Base-by-base conservation (phyloP, 1,139 yeast species). In the Debaryomyces nepalensis region DNA sequence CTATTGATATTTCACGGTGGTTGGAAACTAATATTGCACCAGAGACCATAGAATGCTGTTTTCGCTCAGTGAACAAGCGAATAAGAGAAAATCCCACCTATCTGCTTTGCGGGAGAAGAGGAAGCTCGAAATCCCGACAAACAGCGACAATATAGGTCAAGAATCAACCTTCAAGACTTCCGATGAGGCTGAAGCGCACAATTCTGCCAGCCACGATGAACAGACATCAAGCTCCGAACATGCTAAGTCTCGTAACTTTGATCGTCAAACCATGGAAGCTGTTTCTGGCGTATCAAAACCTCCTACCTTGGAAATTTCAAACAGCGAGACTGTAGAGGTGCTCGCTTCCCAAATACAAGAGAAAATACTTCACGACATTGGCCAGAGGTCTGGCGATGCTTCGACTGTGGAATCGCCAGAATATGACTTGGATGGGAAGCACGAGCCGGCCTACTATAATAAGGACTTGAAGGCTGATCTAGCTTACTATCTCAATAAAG, bases 381-480 rank as follows among this genome's bases (percentile, higher is more conserved):
- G 27, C 9, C 33, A 30, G 19, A 45, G 44, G n/a, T 23, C 29
- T 9, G 33, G 18, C 23, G 33, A 22, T 16, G 39, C 52, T 12
- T 36, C 27, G 4, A 12, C 7, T 16, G 2, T 10, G 9, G n/a
- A 10, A 7, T 22, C 14, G 8, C 16, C n/a, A 6, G 22, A 15
- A 1, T 6, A 14, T 22, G 8, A 8, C 11, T 14, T 15, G 21
- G 19, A 35, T n/a, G 19, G 16, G 20, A 11, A 5, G 30, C 41
- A 19, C 12, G 26, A 22, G 22, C 5, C 34, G n/a, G 15, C 15
- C 26, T 33, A 15, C 9, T 33, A 45, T 27, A 43, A 42, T 26
- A 15, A 35, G 38, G 75, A 70, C 41, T 56, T 73, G 39, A 65
- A 64, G 44, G 49, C 52, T 10, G 71, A 70, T 29, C 43, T 73